These are phyloP conservation scores for Irpex sp. DNA, from an alignment of 1,284 basidiomycete genomes.

Conservation along the genomic window DNA sequence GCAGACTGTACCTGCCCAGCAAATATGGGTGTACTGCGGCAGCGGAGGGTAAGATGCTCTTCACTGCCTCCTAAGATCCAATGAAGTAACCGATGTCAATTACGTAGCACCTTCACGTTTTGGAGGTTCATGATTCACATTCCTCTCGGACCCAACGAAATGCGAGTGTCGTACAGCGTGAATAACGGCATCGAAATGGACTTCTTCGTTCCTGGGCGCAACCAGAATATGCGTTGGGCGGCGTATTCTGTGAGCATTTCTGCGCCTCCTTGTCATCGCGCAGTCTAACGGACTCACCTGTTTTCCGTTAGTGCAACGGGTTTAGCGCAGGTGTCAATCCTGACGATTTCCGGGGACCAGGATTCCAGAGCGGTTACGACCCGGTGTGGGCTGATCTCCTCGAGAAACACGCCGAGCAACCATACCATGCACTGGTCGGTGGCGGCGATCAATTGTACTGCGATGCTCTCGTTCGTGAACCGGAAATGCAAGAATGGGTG, in stretches of 20 bases:
- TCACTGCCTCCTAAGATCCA: neutral
- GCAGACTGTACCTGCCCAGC: constrained; percentile 58
- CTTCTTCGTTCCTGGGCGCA: constrained; percentile 81
- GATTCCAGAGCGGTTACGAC: constrained; percentile 78
- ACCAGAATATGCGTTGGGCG: constrained; percentile 91
- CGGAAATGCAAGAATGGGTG: constrained; percentile 83
- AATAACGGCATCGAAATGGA: constrained; percentile 76
- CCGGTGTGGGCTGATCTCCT: constrained; percentile 94
- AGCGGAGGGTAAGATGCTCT: constrained; percentile 47
- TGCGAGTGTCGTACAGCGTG: constrained; percentile 77
- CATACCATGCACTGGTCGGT: constrained; percentile 85
- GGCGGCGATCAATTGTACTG: constrained; percentile 87
- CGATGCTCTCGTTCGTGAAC: constrained; percentile 67
- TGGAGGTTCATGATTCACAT: constrained; percentile 93
- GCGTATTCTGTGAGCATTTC: constrained; percentile 65
- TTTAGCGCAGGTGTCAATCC: constrained; percentile 79
- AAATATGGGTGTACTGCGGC: constrained; percentile 80
- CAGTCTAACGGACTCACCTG: neutral
- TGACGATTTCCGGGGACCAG: constrained; percentile 73
- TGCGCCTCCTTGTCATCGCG: neutral
- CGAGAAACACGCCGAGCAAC: constrained; percentile 70
- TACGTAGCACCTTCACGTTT: constrained; percentile 77
- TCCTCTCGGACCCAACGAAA: constrained; percentile 71
- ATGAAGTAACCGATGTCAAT: neutral
- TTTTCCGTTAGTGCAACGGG: constrained; percentile 63